Evolutionary conservation across 2,329 filamentous ascomycete genomes (phyloP).

Genomic region (Ciborinia camelliae): DNA sequence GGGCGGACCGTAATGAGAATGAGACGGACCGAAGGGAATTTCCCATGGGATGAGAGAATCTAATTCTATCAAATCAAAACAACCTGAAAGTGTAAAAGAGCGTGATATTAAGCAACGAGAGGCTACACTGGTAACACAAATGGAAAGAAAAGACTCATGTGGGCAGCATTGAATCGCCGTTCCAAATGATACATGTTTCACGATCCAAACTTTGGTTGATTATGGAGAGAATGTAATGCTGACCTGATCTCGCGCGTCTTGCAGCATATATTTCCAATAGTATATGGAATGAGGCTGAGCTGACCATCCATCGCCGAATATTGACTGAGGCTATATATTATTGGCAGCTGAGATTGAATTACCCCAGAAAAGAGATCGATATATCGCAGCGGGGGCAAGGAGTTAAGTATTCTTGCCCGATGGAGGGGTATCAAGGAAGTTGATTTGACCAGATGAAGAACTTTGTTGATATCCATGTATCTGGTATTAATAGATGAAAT

Average conservation of each 20-base stretch:
- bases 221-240: not conserved
- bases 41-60: not conserved
- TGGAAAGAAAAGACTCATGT: not conserved
- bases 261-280: not conserved
- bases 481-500: not conserved
- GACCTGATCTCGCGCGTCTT: not conserved
- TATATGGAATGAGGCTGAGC: not conserved
- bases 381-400: not conserved
- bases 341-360: constrained; percentile 5
- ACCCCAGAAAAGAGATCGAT: not conserved
- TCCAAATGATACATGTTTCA: constrained; percentile 3
- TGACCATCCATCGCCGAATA: not conserved
- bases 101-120: not conserved
- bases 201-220: not conserved
- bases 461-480: not conserved
- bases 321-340: constrained; percentile 3
- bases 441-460: not conserved
- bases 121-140: not conserved
- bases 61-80: not conserved
- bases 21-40: constrained; percentile 10
- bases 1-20: not conserved
- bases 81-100: not conserved
- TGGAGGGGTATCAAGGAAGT: constrained; percentile 9
- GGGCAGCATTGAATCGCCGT: not conserved
- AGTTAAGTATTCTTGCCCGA: not conserved